Percentiles rank a stretch among this genome's conserved stretches.
phyloP scores from a whole-genome alignment of 2,329 filamentous ascomycete species.

The Thielaviopsis punctulata region DNA sequence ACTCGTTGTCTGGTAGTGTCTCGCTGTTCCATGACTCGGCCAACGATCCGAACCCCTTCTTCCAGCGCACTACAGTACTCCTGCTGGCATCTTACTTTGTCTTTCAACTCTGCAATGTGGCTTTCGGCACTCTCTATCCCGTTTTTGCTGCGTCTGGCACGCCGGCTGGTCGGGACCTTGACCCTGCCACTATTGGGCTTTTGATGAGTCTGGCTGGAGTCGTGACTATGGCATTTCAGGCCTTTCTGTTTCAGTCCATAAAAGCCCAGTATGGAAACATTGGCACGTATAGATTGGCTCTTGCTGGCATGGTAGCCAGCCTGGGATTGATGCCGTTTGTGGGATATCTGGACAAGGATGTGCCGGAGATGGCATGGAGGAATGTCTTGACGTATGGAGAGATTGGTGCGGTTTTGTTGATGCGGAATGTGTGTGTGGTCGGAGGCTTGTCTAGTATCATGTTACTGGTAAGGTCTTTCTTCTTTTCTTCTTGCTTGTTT shows the following conservation, averaged over 20 bases:
- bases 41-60: conserved; percentile 22
- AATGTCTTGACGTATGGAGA: conserved; percentile 62
- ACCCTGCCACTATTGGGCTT: conserved; percentile 66
- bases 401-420: conserved; percentile 59
- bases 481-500: neutral
- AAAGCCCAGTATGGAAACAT: conserved; percentile 71
- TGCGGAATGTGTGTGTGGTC: conserved; percentile 83
- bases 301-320: conserved; percentile 64
- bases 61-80: conserved; percentile 67
- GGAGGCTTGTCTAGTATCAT: conserved; percentile 81
- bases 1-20: neutral
- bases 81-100: conserved; percentile 76
- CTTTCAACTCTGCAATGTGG: conserved; percentile 86
- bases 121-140: conserved; percentile 87
- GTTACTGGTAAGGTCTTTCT: conserved; percentile 46
- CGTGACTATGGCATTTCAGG: conserved; percentile 78
- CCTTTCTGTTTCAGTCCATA: conserved; percentile 65
- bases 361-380: neutral
- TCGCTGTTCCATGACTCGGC: neutral
- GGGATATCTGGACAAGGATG: conserved; percentile 46
- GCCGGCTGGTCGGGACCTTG: conserved; percentile 61
- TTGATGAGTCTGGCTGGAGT: conserved; percentile 70
- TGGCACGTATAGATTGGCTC: conserved; percentile 60
- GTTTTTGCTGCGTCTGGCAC: conserved; percentile 66
- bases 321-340: conserved; percentile 85